Base-by-base conservation (phyloP, 345 rosid species). In the Brassica juncea region DNA sequence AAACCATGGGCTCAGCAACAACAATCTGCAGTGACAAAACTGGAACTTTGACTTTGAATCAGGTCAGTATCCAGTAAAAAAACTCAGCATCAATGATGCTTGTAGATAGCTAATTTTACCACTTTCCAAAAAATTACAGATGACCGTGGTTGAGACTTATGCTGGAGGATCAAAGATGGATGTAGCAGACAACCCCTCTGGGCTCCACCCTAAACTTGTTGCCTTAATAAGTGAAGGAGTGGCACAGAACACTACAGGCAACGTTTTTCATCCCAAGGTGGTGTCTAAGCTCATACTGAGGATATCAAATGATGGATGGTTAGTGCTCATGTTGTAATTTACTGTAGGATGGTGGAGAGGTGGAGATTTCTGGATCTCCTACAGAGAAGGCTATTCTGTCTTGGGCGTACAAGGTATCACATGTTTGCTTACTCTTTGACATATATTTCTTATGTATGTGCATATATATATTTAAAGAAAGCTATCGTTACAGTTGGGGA, bases 1-100 rank as follows among this genome's bases (percentile, higher is more conserved):
- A 96, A 86, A 96, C 99, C 54, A 96, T 96, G 99, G 99, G 99
- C 27, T 96, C 98, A 30, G 94, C 98, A 54, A 96, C 99, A 42
- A 96, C 99, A 78, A 96, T 96, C 74, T 96, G 99, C 86, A 96
- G 99, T 87, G 99, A 96, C 74, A 96, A 96, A 88, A 96, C 99
- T 57, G 99, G 99, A 82, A 96, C 99, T 57, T 83, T 96, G 73
- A 96, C 99, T 19, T 84, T 91, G 86, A 96, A 96, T 86, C 83
- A 95, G 98, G 99, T 90, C 47, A 70, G 83, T 80, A 47, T 80
- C 79, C 31, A 55, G 55, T 63, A 6, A 60, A 39, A 71, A 44
- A 52, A 68, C 39, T 59, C 65, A 57, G 25, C 44, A 66, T 68
- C 63, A 42, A 10, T 11, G 49, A 42, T 42, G 12, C 3, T 9